These are phyloP conservation scores for Macadamia tetraphylla DNA, from an alignment of 164 flowering plant species.

Conservation along the genomic window DNA sequence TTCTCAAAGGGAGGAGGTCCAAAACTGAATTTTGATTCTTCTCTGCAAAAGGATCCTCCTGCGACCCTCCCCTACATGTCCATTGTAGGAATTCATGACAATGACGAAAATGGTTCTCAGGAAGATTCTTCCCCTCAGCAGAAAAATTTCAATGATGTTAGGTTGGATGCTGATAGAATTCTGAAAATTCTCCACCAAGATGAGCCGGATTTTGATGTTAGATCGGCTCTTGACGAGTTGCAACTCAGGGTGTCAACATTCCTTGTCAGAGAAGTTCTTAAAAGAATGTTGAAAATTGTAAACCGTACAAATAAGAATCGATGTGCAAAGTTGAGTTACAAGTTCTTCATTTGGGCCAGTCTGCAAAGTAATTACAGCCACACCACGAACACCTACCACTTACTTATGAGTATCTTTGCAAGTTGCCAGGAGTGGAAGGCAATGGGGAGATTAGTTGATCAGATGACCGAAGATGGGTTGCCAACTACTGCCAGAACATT, in stretches of 20 bases:
- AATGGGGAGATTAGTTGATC: conserved; percentile 79
- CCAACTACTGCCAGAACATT: conserved; percentile 69
- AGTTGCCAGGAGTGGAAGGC: conserved; percentile 67
- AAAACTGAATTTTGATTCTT: conserved; percentile 13
- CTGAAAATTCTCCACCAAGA: conserved; percentile 58
- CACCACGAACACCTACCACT: conserved; percentile 54
- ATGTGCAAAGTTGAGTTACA: conserved; percentile 66
- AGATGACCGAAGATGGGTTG: conserved; percentile 73
- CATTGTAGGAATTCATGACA: background rate
- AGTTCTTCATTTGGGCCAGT: conserved; percentile 77
- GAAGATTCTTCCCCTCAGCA: conserved; percentile 14
- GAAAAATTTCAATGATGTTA: conserved; percentile 26
- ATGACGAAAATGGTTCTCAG: conserved; percentile 7
- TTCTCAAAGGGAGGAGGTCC: conserved; percentile 1
- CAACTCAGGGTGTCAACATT: conserved; percentile 41
- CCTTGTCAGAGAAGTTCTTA: conserved; percentile 68
- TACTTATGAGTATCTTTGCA: conserved; percentile 76
- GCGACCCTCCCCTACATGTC: background rate
- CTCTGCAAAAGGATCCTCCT: background rate
- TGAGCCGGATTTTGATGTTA: conserved; percentile 67
- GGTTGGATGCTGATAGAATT: conserved; percentile 39
- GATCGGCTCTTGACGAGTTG: conserved; percentile 43
- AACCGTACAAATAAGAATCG: conserved; percentile 34
- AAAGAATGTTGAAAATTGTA: conserved; percentile 41
- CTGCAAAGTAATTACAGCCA: conserved; percentile 56